These are phyloP conservation scores for Pichia sp. DNA, from an alignment of 1,139 yeast species.

Conservation along the genomic window DNA sequence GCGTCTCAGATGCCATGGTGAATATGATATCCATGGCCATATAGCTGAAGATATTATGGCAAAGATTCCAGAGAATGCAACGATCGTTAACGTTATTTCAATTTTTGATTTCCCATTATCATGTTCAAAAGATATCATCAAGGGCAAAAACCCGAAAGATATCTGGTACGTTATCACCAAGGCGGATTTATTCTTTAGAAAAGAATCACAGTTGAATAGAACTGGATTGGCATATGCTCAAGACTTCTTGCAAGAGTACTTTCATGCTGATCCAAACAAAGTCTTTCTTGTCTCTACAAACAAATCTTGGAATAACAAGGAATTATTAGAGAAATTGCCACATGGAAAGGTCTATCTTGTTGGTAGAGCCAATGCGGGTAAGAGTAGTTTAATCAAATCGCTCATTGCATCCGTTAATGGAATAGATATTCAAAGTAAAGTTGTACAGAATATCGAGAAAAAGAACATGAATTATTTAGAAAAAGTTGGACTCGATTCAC, in stretches of 20 bases:
- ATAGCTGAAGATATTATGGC: constrained; percentile 39
- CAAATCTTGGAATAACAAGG: constrained; percentile 50
- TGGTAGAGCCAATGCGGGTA: constrained; percentile 79
- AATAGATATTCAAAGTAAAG: constrained; percentile 23
- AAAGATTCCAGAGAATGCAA: constrained; percentile 47
- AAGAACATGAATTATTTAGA: constrained; percentile 18
- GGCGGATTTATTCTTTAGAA: constrained; percentile 50
- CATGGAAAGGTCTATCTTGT: constrained; percentile 51
- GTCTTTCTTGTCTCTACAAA: constrained; percentile 51
- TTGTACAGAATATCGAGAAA: constrained; percentile 18
- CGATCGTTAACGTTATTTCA: constrained; percentile 59
- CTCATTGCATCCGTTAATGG: constrained; percentile 26
- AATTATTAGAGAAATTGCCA: constrained; percentile 37
- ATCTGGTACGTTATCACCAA: constrained; percentile 57
- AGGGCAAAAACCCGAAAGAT: constrained; percentile 36
- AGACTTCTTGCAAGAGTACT: constrained; percentile 40
- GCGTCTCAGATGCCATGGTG: constrained; percentile 45
- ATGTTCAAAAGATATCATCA: constrained; percentile 40
- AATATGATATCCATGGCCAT: constrained; percentile 38
- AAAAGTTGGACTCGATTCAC: constrained; percentile 13
- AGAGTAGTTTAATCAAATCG: constrained; percentile 61
- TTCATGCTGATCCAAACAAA: constrained; percentile 43
- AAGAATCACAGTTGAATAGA: constrained; percentile 34
- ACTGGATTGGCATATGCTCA: constrained; percentile 45
- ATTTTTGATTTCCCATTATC: constrained; percentile 72